These are phyloP conservation scores for Terfezia boudieri DNA, from an alignment of 495 filamentous ascomycete genomes.

Conservation along the genomic window DNA sequence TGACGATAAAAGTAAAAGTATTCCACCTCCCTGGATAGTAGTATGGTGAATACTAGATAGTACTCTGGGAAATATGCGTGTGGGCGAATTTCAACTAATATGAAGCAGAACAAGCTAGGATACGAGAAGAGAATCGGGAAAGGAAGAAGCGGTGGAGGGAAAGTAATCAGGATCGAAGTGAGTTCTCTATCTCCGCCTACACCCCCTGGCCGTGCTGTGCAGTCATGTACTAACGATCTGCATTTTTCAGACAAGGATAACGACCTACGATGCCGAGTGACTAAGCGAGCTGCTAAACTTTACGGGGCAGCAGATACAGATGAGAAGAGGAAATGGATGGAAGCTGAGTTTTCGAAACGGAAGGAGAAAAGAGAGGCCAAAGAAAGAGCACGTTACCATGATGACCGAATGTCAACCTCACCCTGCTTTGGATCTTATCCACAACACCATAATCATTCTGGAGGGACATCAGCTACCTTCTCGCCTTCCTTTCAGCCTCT, in stretches of 20 bases:
- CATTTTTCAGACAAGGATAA: conserved; percentile 19
- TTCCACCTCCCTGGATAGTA: no score
- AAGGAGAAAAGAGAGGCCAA: conserved; percentile 16
- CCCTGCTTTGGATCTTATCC: neutral
- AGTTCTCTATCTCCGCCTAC: neutral
- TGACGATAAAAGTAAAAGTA: neutral
- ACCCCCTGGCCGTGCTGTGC: neutral
- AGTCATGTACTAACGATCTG: neutral
- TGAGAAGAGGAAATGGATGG: conserved; percentile 18
- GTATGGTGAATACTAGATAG: no score
- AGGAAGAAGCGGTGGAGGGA: conserved; percentile 22
- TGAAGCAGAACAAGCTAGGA: conserved; percentile 18
- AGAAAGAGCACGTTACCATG: conserved; percentile 1
- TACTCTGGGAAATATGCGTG: no score
- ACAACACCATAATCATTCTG: neutral
- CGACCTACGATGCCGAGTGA: conserved; percentile 21
- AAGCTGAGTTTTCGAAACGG: conserved; percentile 19
- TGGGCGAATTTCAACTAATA: neutral
- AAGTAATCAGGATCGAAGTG: conserved; percentile 21
- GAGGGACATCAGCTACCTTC: neutral
- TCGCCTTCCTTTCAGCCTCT: neutral
- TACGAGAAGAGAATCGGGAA: conserved; percentile 20
- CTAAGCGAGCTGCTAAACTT: conserved; percentile 19
- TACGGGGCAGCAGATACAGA: conserved; percentile 8
- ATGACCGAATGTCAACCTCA: neutral